Evolutionary conservation across 164 flowering plant species (phyloP), one percentile per base, ranked within the genome.

Genomic region (Tetracentron sinense): DNA sequence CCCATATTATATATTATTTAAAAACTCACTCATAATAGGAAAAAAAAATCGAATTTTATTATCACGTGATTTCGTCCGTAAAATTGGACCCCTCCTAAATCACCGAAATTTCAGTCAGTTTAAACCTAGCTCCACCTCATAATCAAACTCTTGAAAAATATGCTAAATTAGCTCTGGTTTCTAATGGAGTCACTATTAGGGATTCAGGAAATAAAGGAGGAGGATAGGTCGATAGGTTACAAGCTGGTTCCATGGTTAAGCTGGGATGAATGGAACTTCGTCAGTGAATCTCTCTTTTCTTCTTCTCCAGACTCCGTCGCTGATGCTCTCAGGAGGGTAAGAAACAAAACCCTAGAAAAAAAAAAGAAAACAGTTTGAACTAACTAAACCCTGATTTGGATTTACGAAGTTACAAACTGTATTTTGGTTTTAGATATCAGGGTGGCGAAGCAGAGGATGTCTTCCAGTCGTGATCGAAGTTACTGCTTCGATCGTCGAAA

Each of bases 251-350:
- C 98, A 1, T 92, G 98, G 98, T 62, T 86, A 59, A 84, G 67
- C 64, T 92, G 98, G 98, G 82, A 83, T 5, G 88, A 92, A 50
- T 92, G 98, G 98, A 80, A 79, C 62, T 79, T 68, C 46, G 89
- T 92, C 53, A 76, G 83, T 61, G 71, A 74, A 21, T 77, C 86
- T 31, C 83, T 92, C 54, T 87, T 92, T 72, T 92, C 97, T 25
- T 65, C 86, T 16, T 85, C 89, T 25, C 76, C 83, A 0, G 60
- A 75, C 46, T 75, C 82, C 21, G 67, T 90, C 21, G 62, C 77
- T 58, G 67, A 65, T 0, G 93, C 96, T 49, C 79, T 90, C 11
- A 56, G 35, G 42, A 79, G 89, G 60, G 96, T 89, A 76, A 75
- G 67, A 14, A 56, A 26, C 33, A 31, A 55, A 58, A 60, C 28